Percentiles rank a stretch among this genome's conserved stretches.
Evolutionary conservation across 768 basidiomycete genomes (phyloP).

Genomic region (Ramaria rubella): DNA sequence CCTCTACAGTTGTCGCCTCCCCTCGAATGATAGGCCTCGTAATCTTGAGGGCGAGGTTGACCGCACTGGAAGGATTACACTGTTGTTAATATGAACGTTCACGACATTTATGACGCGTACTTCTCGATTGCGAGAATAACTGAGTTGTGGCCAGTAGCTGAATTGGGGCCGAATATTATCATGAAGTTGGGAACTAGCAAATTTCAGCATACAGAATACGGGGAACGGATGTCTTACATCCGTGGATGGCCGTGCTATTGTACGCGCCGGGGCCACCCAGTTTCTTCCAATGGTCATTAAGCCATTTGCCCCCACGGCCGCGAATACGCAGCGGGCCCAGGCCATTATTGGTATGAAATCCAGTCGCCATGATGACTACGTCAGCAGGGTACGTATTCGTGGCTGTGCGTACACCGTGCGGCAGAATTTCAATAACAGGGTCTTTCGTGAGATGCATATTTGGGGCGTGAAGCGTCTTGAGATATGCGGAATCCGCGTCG

Average conservation of each 20-base stretch:
- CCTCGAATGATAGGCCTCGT: constrained; percentile 11
- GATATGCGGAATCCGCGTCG: constrained; percentile 15
- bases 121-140: constrained; percentile 18
- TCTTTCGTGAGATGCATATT: constrained; percentile 17
- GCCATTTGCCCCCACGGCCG: constrained; percentile 12
- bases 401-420: constrained; percentile 13
- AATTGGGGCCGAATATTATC: constrained; percentile 19
- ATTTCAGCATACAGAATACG: not conserved
- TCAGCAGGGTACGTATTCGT: constrained; percentile 16
- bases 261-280: constrained; percentile 15
- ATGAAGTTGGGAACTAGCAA: constrained; percentile 13
- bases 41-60: constrained; percentile 12
- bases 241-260: constrained; percentile 5
- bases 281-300: constrained; percentile 13
- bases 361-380: constrained; percentile 19
- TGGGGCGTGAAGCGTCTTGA: constrained; percentile 11
- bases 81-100: not conserved
- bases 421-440: constrained; percentile 12
- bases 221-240: not conserved
- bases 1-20: constrained; percentile 15
- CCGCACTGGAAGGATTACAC: not conserved
- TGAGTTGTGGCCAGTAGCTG: constrained; percentile 18
- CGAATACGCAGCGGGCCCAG: constrained; percentile 15
- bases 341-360: not conserved
- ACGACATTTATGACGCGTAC: not conserved